A percentile compares a stretch with the other conserved stretches of the same genome.
phyloP scores from a whole-genome alignment of 2,329 filamentous ascomycete species.

The Talaromyces sp. region DNA sequence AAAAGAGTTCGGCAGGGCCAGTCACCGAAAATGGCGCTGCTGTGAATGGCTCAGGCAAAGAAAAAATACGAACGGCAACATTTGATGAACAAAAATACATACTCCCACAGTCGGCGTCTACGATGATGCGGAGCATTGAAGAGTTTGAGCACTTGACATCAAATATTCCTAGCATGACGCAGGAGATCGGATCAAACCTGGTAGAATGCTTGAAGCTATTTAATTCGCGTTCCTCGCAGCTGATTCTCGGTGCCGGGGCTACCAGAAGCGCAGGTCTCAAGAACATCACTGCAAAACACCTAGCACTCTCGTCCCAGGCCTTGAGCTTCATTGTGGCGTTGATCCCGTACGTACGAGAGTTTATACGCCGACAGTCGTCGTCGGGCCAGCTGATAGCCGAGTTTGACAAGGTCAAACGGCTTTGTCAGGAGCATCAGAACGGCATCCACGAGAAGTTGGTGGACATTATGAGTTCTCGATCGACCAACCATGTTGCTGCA shows the following conservation, averaged over 20 bases:
- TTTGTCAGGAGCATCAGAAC: slow-evolving; percentile 84
- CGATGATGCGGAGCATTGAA: slow-evolving; percentile 76
- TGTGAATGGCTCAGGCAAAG: slow-evolving; percentile 46
- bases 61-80: slow-evolving; percentile 65
- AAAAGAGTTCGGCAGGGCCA: slow-evolving; percentile 18
- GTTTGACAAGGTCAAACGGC: slow-evolving; percentile 79
- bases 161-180: slow-evolving; percentile 82
- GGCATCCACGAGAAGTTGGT: slow-evolving; percentile 90
- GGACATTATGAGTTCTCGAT: slow-evolving; percentile 82
- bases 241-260: slow-evolving; percentile 91
- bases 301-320: slow-evolving; percentile 86
- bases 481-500: slow-evolving; percentile 66
- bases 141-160: slow-evolving; percentile 78
- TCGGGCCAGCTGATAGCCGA: slow-evolving; percentile 64
- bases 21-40: slow-evolving; percentile 34
- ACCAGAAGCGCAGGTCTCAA: slow-evolving; percentile 83
- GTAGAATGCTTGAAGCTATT: slow-evolving; percentile 87
- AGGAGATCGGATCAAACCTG: slow-evolving; percentile 73
- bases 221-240: slow-evolving; percentile 92
- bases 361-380: slow-evolving; percentile 69
- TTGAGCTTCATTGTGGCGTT: slow-evolving; percentile 81
- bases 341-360: slow-evolving; percentile 86
- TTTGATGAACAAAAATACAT: slow-evolving; percentile 84
- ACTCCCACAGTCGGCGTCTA: slow-evolving; percentile 75
- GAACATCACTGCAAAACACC: slow-evolving; percentile 93